Base-by-base conservation (phyloP, 345 rosid genomes). In the Eucalyptus decipiens region DNA sequence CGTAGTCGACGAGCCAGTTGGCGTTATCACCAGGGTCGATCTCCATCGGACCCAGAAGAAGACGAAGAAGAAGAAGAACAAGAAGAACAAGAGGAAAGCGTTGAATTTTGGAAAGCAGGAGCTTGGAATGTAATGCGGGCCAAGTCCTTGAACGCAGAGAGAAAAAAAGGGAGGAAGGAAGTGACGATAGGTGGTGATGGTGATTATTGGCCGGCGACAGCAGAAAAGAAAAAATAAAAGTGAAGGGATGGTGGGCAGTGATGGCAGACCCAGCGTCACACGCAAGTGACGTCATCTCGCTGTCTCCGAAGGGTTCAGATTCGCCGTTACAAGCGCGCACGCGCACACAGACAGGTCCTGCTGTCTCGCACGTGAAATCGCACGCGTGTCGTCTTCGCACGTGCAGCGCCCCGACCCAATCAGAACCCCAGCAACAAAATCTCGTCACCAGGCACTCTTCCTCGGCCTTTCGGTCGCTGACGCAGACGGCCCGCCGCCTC, bases 1-100 rank as follows among this genome's bases (percentile, higher is more conserved):
- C 86, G 37, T 89, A 89, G 24, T 89, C 90, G n/a, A 48, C 45
- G 52, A 89, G 90, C 90, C 90, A 89, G 48, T 89, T 80, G 90
- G 90, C 48, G 54, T 56, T 76, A 6, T 87, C 86, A 6, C 56
- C 30, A 32, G 34, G 34, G 72, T 80, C 51, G 4, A 72, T 88
- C n/a, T 88, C 86, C 86, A 40, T 88, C 26, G 13, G 30, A 76
- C 85, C 47, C 85, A 76, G 83, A 76, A 76, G 45, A 15, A 47
- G 83, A 40, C 17, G 21, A 30, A 37, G 81, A 9, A 6, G 34
- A 62, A 3, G 32, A 62, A 7, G 15, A 26, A 14, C 10, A 43
- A 2, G 47, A 45, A 9, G 48, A 10, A 3, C 9, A 58, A 0
- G 15, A 60, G 1, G 17, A 30, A 65, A 76, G 85, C 85, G 85